These are phyloP conservation scores for Wallacemonas sp. DNA, from an alignment of 208 protist genomes.

Conservation along the genomic window DNA sequence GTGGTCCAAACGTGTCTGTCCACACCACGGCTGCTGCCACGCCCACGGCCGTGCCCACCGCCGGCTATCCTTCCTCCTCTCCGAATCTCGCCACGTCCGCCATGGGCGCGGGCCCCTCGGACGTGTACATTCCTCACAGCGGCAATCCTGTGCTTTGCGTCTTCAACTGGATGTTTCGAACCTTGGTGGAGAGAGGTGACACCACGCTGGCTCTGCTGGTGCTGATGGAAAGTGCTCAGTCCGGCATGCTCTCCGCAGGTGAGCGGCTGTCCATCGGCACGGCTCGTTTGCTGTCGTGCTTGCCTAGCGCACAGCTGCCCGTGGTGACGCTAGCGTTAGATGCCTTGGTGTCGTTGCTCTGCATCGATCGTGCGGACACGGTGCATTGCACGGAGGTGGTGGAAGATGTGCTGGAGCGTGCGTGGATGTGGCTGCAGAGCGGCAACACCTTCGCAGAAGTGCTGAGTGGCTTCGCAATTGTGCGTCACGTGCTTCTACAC, in stretches of 20 bases:
- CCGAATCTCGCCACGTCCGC: constrained; percentile 1
- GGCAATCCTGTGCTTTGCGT: not conserved
- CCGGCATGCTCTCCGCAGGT: constrained; percentile 36
- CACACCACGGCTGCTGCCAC: constrained; percentile 2
- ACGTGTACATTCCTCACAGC: constrained; percentile 10
- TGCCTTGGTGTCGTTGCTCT: constrained; percentile 59
- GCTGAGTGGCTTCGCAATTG: constrained; percentile 55
- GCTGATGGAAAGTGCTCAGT: constrained; percentile 54
- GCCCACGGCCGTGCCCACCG: not conserved
- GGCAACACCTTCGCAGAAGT: constrained; percentile 46
- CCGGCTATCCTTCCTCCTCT: no score
- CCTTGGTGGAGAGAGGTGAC: constrained; percentile 51
- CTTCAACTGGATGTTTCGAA: constrained; percentile 47
- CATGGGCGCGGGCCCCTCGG: not conserved
- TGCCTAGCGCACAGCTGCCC: constrained; percentile 48
- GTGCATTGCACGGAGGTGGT: constrained; percentile 54
- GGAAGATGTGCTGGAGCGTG: constrained; percentile 46
- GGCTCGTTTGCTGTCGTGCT: constrained; percentile 60
- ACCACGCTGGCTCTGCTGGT: constrained; percentile 60
- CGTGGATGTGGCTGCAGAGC: constrained; percentile 45
- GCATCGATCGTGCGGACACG: constrained; percentile 34
- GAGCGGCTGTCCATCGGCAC: constrained; percentile 65
- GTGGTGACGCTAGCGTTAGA: constrained; percentile 74
- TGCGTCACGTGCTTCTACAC: constrained; percentile 43
- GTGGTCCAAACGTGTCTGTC: no score